Evolutionary conservation across 2,329 filamentous ascomycete genomes (phyloP).

Genomic region (Microsporum ferrugineum): DNA sequence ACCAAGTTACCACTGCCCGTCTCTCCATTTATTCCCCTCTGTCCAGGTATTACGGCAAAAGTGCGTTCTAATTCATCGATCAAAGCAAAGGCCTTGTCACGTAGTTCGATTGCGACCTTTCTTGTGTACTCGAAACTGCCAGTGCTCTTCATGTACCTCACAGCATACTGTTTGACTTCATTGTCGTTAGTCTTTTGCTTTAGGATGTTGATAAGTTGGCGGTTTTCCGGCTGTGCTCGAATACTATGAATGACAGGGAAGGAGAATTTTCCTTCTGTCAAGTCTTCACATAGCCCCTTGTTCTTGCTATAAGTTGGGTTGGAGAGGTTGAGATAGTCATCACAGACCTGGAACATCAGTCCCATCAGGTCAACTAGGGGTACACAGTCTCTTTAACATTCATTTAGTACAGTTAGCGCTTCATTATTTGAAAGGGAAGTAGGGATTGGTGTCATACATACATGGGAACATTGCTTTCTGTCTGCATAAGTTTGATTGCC

Average conservation of each 20-base stretch:
- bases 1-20: slow-evolving; percentile 52
- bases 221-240: slow-evolving; percentile 41
- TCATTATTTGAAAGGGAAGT: slow-evolving; percentile 2
- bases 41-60: not conserved
- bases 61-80: slow-evolving; percentile 5
- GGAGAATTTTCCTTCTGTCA: slow-evolving; percentile 22
- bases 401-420: not conserved
- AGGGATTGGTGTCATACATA: not conserved
- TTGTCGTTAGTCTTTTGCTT: slow-evolving; percentile 72
- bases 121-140: slow-evolving; percentile 82
- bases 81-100: not conserved
- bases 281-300: slow-evolving; percentile 60
- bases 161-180: slow-evolving; percentile 77
- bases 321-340: slow-evolving; percentile 74
- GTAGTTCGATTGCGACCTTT: slow-evolving; percentile 52
- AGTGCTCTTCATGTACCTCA: slow-evolving; percentile 77
- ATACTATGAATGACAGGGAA: slow-evolving; percentile 20
- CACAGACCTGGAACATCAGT: slow-evolving; percentile 25
- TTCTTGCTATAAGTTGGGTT: slow-evolving; percentile 57
- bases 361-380: slow-evolving; percentile 52
- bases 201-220: slow-evolving; percentile 77
- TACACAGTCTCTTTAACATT: slow-evolving; percentile 18
- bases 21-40: not conserved
- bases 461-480: slow-evolving; percentile 14
- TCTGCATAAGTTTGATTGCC: slow-evolving; percentile 27